Conservation (phyloP, 331 rosid species). For the Malus hybrid region DNA sequence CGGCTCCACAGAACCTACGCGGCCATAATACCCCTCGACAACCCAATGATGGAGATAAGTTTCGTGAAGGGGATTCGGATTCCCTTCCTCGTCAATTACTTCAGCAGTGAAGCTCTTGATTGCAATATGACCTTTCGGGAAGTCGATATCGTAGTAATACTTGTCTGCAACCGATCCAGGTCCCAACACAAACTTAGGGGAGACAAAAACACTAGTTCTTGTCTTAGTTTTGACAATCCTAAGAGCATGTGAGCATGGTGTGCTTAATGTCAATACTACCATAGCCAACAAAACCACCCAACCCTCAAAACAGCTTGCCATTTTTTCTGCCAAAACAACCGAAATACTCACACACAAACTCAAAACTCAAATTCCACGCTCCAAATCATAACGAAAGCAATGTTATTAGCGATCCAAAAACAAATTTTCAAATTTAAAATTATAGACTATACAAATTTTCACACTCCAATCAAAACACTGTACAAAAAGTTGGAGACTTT, state of each 20-base stretch:
- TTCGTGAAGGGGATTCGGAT: conserved; percentile 37
- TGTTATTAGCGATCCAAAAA: not conserved
- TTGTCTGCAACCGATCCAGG: conserved; percentile 41
- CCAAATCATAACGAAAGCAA: not conserved
- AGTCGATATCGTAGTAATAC: conserved; percentile 22
- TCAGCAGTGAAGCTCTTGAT: conserved; percentile 60
- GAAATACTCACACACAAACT: too few relatives aligned
- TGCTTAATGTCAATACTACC: conserved; percentile 14
- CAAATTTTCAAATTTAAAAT: not conserved
- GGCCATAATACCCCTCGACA: conserved; percentile 6
- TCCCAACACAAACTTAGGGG: conserved; percentile 40
- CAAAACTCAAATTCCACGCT: not conserved
- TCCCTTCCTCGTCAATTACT: conserved; percentile 55
- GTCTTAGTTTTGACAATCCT: conserved; percentile 10
- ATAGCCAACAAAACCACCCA: conserved; percentile 17
- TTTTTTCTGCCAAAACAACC: conserved; percentile 15
- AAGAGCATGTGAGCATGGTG: conserved; percentile 16
- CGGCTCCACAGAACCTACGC: not conserved
- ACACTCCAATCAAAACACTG: too few relatives aligned
- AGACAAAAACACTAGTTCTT: conserved; percentile 27
- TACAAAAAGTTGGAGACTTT: not conserved
- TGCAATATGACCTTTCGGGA: conserved; percentile 69
- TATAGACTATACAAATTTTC: too few relatives aligned
- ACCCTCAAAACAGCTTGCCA: conserved; percentile 8
- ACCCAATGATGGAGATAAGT: conserved; percentile 31